Evolutionary conservation across 805 yeast species (phyloP).

Genomic region (Metschnikowia cubensis): DNA sequence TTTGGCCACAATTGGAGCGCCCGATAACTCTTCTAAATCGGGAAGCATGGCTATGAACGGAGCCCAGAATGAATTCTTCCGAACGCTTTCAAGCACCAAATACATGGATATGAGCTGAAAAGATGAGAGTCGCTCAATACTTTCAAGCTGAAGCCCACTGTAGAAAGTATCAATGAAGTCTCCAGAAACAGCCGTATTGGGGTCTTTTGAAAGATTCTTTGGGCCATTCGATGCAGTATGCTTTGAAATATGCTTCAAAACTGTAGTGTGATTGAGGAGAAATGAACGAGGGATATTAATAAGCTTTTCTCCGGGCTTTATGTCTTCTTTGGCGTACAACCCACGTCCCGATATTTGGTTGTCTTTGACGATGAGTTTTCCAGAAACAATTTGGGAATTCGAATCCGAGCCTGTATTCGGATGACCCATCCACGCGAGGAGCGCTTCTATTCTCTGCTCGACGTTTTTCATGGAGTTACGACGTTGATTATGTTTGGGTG

Average conservation of each 20-base stretch:
- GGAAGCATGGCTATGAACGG: slow-evolving; percentile 72
- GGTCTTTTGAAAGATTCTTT: slow-evolving; percentile 4
- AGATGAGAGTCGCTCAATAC: slow-evolving; percentile 46
- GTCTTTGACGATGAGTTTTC: slow-evolving; percentile 40
- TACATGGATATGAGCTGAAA: slow-evolving; percentile 58
- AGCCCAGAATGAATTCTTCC: slow-evolving; percentile 55
- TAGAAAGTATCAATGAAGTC: slow-evolving; percentile 33
- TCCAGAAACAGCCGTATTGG: slow-evolving; percentile 15
- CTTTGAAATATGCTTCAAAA: slow-evolving; percentile 37
- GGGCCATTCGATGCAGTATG: slow-evolving; percentile 38
- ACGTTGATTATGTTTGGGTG: not conserved
- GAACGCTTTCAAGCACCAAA: slow-evolving; percentile 40
- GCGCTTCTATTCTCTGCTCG: slow-evolving; percentile 13
- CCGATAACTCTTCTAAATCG: slow-evolving; percentile 42
- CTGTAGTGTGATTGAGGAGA: slow-evolving; percentile 56
- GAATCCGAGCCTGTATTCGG: slow-evolving; percentile 3
- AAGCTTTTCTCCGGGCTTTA: slow-evolving; percentile 43
- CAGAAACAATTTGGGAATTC: slow-evolving; percentile 30
- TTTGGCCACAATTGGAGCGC: slow-evolving; percentile 66
- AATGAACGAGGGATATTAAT: slow-evolving; percentile 55
- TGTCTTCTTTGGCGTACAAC: slow-evolving; percentile 39
- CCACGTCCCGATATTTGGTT: slow-evolving; percentile 57
- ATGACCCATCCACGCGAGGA: slow-evolving; percentile 25
- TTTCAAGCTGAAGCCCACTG: slow-evolving; percentile 23
- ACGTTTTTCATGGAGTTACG: slow-evolving; percentile 8